Base-by-base conservation (phyloP, 176 grass and related monocot genomes). In the Zea luxurians region DNA sequence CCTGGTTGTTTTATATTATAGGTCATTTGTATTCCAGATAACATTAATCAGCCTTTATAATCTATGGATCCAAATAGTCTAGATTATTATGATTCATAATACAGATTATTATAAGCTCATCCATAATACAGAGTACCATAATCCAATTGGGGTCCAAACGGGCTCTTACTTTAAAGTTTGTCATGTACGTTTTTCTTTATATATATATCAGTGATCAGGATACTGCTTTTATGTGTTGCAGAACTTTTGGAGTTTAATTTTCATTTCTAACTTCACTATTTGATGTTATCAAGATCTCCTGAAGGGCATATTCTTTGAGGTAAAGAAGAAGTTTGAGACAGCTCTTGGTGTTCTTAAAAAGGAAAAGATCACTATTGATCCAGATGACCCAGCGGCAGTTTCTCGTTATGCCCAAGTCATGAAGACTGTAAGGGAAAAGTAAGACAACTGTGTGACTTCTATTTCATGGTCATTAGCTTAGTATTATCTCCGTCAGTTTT, bases 361-460 rank as follows among this genome's bases (percentile, higher is more conserved):
- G 88, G 96, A 99, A 81, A 99, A 96, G 80, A 96, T 99, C 70
- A 99, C 88, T 35, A 96, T 99, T 79, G 92, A 92, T 83, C 92
- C 96, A 40, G 90, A 96, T 65, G 96, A 99, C 78, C 76, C 90
- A 40, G 73, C 83, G 48, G 88, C 92, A 79, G 92, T 99, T 55
- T 27, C 86, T 73, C 68, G 63, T 6, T 99, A 99, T 89, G 81
- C 92, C 13, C 79, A 96, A 40, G 75, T 96, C 70, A 97, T 96
- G 80, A 92, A 83, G 80, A 96, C 78, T 78, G 85, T 94, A 66
- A 90, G 92, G 79, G 78, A 99, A 77, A 92, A 99, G 96, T 99
- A 93, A 83, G 91, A 68, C 8, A 68, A 50, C 15, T 52, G 27
- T 75, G 52, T 55, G 58, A 34, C 64, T 59, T 58, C 35, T 38